Base-by-base conservation (phyloP, 768 basidiomycete genomes). In the Lentinus brumalis region DNA sequence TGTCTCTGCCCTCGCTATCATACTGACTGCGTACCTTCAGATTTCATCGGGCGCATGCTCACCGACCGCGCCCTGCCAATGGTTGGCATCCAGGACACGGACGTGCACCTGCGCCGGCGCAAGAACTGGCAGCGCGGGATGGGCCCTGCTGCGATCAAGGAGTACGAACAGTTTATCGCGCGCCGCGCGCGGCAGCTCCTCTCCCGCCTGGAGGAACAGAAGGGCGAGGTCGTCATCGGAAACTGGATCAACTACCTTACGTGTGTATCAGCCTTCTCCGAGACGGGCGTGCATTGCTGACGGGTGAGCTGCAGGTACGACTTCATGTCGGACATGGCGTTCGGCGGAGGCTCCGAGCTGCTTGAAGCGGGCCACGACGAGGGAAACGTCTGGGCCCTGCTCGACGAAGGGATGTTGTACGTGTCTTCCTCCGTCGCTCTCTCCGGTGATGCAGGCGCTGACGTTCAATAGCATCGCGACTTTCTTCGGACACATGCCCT, bases 61-160 rank as follows among this genome's bases (percentile, higher is more conserved):
- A 44, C 40, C 26, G 31, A 76, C 79, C 60, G 15, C 42, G 73
- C 81, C 62, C 76, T 76, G 56, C 69, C 63, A 11, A 29, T 64
- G 32, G 53, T 64, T 14, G 54, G 44, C 6, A 42, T 56, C 21
- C 42, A 42, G 1, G 47, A 64, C 47, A 44, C 53, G 51, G 40
- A 73, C 2, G 78, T 82, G 46, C 84, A 85, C 61, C 72, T 75
- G 4, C 73, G 76, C 9, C 74, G 81, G 11, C 77, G 82, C 12
- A 74, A 75, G 32, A 73, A 79, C 4, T 85, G 83, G 83, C 78
- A 78, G 14, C 73, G 81, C 21, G 83, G 77, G 0, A 77, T 84
- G 68, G 81, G 70, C 55, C 75, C 76, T 15, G 62, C 71, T 7
- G 77, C 82, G 1, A 66, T 86, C 30, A 79, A 78, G 65, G 79